Conservation (phyloP, 139 green algal species). For the Chlorella sorokiniana region DNA sequence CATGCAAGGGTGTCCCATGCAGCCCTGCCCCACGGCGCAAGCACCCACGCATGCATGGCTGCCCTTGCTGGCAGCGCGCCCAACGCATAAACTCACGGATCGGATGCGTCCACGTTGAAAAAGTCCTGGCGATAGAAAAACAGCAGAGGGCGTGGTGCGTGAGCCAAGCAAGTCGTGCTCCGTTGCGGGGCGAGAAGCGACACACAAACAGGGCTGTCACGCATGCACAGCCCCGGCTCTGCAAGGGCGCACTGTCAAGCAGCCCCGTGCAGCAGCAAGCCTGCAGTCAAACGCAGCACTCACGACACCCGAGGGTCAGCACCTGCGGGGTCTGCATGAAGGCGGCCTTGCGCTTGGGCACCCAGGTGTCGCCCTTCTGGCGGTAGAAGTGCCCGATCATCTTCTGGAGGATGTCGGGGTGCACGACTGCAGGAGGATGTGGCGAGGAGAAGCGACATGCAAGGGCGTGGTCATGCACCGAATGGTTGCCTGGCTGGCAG, state of each 20-base stretch:
- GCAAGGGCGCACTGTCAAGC: too few relatives aligned
- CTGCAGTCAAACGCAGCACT: too few relatives aligned
- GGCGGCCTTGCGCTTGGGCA: conserved; percentile 25
- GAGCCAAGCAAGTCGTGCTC: too few relatives aligned
- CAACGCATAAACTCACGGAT: conserved; percentile 23
- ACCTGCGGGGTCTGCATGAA: conserved; percentile 40
- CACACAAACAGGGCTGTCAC: too few relatives aligned
- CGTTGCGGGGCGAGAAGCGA: too few relatives aligned
- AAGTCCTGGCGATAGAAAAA: too few relatives aligned
- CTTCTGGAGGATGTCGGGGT: conserved; percentile 22
- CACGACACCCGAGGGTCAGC: too few relatives aligned
- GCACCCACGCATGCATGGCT: neutral
- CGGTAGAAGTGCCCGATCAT: conserved; percentile 37
- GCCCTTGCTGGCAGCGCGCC: too few relatives aligned
- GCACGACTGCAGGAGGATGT: neutral
- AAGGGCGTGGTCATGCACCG: neutral
- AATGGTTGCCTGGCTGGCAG: neutral
- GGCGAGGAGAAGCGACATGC: neutral
- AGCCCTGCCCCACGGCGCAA: neutral
- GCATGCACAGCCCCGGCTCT: too few relatives aligned
- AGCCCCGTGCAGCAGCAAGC: too few relatives aligned
- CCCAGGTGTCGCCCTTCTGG: conserved; percentile 9
- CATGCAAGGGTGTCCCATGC: too few relatives aligned
- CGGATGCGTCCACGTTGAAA: conserved; percentile 32
- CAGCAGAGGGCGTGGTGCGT: too few relatives aligned